Evolutionary conservation across 2,329 filamentous ascomycete species (phyloP).

Genomic region (Ceratocystis colombiana): DNA sequence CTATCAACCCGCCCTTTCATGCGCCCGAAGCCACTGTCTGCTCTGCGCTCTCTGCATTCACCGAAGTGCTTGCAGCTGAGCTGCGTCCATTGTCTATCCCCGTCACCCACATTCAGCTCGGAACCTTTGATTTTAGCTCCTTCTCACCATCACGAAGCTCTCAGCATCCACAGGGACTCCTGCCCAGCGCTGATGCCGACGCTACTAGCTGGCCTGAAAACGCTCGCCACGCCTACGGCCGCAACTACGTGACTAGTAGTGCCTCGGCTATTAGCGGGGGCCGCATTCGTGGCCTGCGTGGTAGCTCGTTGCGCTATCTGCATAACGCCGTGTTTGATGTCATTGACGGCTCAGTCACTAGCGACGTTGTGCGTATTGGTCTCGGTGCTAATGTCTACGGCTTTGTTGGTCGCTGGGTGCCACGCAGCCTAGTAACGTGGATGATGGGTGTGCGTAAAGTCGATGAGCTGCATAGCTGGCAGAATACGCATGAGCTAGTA

Average conservation of each 20-base stretch:
- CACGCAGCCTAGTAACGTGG: conserved; percentile 70
- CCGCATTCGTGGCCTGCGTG: conserved; percentile 50
- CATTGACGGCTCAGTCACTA: conserved; percentile 54
- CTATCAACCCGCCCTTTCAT: conserved; percentile 68
- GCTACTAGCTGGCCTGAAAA: conserved; percentile 54
- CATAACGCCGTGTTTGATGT: conserved; percentile 88
- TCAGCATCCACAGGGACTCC: conserved; percentile 31
- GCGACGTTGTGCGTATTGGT: conserved; percentile 64
- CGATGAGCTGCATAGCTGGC: conserved; percentile 47
- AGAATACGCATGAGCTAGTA: conserved; percentile 32
- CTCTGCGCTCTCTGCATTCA: conserved; percentile 77
- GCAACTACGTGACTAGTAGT: conserved; percentile 50
- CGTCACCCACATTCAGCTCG: conserved; percentile 80
- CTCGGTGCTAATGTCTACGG: conserved; percentile 77
- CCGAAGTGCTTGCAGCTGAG: conserved; percentile 68
- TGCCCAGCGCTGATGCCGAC: conserved; percentile 37
- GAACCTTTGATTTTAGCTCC: conserved; percentile 74
- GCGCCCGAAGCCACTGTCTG: conserved; percentile 79
- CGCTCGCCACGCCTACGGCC: conserved; percentile 50
- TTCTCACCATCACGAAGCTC: conserved; percentile 42
- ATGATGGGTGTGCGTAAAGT: conserved; percentile 74
- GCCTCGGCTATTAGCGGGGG: conserved; percentile 47
- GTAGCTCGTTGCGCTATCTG: conserved; percentile 65
- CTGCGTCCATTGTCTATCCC: conserved; percentile 64
- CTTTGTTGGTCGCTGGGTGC: conserved; percentile 71